Evolutionary conservation across 129 eudicot species (phyloP), one percentile per base, ranked within the genome.

Genomic region (Flaveria brownii): DNA sequence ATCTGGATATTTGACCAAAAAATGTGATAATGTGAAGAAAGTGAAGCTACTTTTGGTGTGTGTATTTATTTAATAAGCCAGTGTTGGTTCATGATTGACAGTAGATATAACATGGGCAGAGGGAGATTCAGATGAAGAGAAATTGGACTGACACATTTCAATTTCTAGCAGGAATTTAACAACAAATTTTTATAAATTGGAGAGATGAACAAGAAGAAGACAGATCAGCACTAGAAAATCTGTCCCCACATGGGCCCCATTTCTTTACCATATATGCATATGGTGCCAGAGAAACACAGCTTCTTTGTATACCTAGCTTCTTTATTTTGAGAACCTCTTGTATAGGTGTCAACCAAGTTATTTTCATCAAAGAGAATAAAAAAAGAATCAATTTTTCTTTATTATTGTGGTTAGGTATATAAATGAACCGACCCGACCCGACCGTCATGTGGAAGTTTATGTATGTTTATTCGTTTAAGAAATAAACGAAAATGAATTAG

Each of bases 51-150:
- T 64, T 78, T 73, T 63, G 78, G 47, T 62, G 23, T 49, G 77
- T 62, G 82, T 6, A 71, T 79, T 71, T 6, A 71, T 79, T 71
- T 71, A 78, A 62, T 64, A 72, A 39, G 66, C 30, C 66, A 79
- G 72, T 50, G 70, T 70, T 82, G 77, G 28, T 85, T 76, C 62
- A 82, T 76, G 77, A 79, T 77, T 82, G 84, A 80, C 80, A 72
- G 72, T 76, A 82, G 84, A 78, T 85, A 20, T 20, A 85, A 85
- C 89, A 85, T 85, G 89, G 84, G 84, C 89, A 85, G 89, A 74
- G 79, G 43, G 65, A 23, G 65, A 12, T 59, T 59, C 65, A 59
- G 65, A 59, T 10, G 68, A 52, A 63, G 54, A 77, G 33, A 22
- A 64, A 77, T 43, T 68, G 39, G 55, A 52, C 82, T 82, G 88